Evolutionary conservation across 1,139 yeast genomes (phyloP).

Genomic region (Saccharomyces pastorianus): DNA sequence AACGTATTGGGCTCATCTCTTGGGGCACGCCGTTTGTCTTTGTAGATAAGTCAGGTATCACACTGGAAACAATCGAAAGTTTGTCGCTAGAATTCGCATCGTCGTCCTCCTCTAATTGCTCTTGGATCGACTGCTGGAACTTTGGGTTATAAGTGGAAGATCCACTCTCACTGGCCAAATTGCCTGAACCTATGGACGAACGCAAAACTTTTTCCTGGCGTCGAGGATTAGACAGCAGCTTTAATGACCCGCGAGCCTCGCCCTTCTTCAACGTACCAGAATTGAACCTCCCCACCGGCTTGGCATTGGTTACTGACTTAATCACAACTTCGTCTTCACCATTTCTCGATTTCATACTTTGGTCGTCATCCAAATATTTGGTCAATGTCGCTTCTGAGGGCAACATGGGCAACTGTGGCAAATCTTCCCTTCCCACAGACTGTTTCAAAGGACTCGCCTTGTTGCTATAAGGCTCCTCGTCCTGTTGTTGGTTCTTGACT

Average conservation of each 20-base stretch:
- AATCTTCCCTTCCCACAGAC: background rate
- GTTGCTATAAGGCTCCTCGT: background rate
- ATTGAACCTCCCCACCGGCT: constrained; percentile 14
- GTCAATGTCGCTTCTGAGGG: constrained; percentile 13
- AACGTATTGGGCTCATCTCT: constrained; percentile 15
- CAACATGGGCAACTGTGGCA: constrained; percentile 12
- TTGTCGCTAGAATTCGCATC: constrained; percentile 10
- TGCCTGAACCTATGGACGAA: constrained; percentile 28
- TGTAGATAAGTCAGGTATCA: constrained; percentile 17
- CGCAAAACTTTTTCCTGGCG: constrained; percentile 10
- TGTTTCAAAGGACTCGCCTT: background rate
- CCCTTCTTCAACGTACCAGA: background rate
- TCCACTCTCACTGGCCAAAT: constrained; percentile 29
- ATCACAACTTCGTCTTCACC: constrained; percentile 8
- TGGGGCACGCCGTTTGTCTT: constrained; percentile 12
- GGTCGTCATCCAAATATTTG: background rate
- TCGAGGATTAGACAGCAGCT: constrained; percentile 9
- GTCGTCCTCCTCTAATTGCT: background rate
- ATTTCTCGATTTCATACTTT: constrained; percentile 1
- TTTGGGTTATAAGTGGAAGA: constrained; percentile 16
- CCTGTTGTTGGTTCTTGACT: constrained; percentile 16
- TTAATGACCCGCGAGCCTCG: constrained; percentile 8
- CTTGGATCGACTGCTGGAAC: constrained; percentile 2
- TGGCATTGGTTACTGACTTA: constrained; percentile 14
- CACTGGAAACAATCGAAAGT: constrained; percentile 22